Percentiles rank a stretch among this genome's conserved stretches.
Evolutionary conservation across 106 monocot genomes (phyloP).

Genomic region (Phalaenopsis aphrodite): DNA sequence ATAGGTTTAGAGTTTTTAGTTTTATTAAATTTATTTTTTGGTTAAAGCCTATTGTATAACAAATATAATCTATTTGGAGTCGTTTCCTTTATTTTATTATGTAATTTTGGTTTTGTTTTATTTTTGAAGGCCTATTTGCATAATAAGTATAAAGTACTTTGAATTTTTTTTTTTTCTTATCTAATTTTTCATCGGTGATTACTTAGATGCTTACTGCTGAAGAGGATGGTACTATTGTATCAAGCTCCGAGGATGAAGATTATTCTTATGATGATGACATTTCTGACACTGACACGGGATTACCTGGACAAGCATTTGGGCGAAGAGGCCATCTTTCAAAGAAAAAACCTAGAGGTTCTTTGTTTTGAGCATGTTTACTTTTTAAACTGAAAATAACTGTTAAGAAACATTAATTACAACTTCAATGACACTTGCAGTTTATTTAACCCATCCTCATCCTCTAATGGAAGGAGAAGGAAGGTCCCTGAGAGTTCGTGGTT

Average conservation of each 20-base stretch:
- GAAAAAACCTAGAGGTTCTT: conserved; percentile 64
- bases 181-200: too few species aligned
- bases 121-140: too few species aligned
- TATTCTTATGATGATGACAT: conserved; percentile 75
- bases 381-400: background rate
- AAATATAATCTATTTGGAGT: too few species aligned
- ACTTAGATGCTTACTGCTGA: too few species aligned
- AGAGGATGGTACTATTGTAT: too few species aligned
- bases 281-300: conserved; percentile 55
- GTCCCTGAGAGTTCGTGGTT: conserved; percentile 77
- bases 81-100: too few species aligned
- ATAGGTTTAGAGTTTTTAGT: too few species aligned
- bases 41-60: too few species aligned
- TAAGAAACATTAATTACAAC: conserved; percentile 3
- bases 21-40: too few species aligned
- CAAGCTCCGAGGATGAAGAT: conserved; percentile 47
- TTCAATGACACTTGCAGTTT: conserved; percentile 17
- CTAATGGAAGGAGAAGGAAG: conserved; percentile 94
- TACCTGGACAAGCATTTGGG: conserved; percentile 33
- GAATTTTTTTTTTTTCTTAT: too few species aligned
- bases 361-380: background rate
- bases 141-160: too few species aligned
- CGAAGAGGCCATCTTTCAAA: conserved; percentile 42
- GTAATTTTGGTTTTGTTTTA: too few species aligned
- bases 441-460: conserved; percentile 47